Percentiles rank a stretch among this genome's conserved stretches.
These are phyloP conservation scores for Acacia pycnantha DNA, from an alignment of 331 rosid species.

Conservation along the genomic window DNA sequence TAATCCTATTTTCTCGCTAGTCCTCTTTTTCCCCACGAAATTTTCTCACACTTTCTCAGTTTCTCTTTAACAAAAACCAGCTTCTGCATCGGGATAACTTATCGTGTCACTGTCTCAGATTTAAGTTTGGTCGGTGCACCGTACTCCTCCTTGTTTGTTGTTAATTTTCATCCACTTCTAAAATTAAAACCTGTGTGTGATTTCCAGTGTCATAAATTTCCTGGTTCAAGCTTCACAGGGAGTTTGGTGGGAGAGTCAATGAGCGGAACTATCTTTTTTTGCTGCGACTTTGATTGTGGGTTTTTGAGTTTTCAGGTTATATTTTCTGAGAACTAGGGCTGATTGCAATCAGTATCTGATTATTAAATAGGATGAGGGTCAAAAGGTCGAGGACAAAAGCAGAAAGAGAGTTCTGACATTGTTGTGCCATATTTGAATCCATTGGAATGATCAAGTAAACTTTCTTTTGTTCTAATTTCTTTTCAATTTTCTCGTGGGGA, in stretches of 20 bases:
- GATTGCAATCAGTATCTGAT: not conserved
- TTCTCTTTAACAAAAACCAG: not conserved
- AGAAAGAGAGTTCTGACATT: not conserved
- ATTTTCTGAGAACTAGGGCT: not conserved
- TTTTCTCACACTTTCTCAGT: constrained; percentile 2
- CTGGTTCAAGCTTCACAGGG: not conserved
- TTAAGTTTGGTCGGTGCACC: not conserved
- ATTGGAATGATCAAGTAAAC: not conserved
- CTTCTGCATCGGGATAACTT: constrained; percentile 6
- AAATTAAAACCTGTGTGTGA: not conserved
- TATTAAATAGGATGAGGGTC: constrained; percentile 2
- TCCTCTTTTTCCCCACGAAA: not conserved
- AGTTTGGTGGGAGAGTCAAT: not conserved
- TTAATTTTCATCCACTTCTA: not conserved
- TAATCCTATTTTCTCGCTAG: not conserved
- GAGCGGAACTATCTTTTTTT: not conserved
- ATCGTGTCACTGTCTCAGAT: not conserved
- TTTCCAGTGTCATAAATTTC: not conserved
- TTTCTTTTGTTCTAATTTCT: not conserved
- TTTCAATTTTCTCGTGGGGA: not conserved
- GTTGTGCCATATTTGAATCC: not conserved
- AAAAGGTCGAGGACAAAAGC: not conserved
- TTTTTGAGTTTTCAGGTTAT: constrained; percentile 8
- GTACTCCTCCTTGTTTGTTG: not conserved
- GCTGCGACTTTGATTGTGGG: not conserved